Base-by-base conservation (phyloP, 2,329 filamentous ascomycete species). In the Alternaria brassicae region DNA sequence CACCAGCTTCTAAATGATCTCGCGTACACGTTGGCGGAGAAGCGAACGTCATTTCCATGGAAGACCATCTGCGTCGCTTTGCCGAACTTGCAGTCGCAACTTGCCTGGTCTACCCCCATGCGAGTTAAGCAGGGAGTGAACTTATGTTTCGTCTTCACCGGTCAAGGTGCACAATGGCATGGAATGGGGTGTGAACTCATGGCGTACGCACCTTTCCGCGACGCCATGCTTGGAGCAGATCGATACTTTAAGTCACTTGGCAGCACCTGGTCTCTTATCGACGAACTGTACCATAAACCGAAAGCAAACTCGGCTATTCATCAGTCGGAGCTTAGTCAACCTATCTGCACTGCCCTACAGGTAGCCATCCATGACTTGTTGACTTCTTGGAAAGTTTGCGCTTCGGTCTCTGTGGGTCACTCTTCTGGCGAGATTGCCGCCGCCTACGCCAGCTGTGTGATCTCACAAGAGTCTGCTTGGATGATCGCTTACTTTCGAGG, bases 341-440 rank as follows among this genome's bases (percentile, higher is more conserved):
- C 70, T 2, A 41, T 64, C 15, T 71, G 67, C 37, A 66, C 63
- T 5, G 58, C 56, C 4, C 28, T 72, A 1, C 71, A 73, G 30
- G 37, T 73, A 2, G 71, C 68, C 3, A 44, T 71, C 1, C 50
- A 64, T 0, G 67, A 70, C 9, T 42, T 72, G 6, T 51, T 73
- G 12, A 19, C 15, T 4, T 60, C 59, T 1, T 65, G 60, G 61
- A 63, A 62, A 1, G 21, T 73, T n/a, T 8, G 28, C 5, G 63
- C 68, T 4, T 51, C 60, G 0, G 30, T 59, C 2, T 65, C 66
- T n/a, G 52, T 72, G 15, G 74, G 74, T 2, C 74, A 77, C 54
- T 77, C 74, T 9, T 67, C 61, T 23, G 74, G 74, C 3, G 74
- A 77, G 39, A 75, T 77, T 19, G 70, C 70, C 1, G 74, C 74